A percentile compares a stretch with the other conserved stretches of the same genome.
Evolutionary conservation across 2,329 filamentous ascomycete species (phyloP).

Genomic region (Ustulina deusta): DNA sequence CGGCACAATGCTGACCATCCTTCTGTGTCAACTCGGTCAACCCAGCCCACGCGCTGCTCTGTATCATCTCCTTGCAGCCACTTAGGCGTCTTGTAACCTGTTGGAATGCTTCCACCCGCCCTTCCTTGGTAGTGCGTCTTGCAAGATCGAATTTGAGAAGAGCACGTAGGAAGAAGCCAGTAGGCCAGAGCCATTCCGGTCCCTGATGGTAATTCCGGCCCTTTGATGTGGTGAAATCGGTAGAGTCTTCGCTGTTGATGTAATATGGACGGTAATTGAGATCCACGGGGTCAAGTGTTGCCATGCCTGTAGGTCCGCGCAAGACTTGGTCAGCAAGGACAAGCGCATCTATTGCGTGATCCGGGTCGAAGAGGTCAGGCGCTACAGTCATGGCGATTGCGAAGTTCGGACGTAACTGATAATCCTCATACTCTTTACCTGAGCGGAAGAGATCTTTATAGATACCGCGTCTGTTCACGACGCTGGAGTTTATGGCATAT

Average conservation of each 20-base stretch:
- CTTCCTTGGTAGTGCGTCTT: constrained; percentile 72
- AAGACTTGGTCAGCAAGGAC: constrained; percentile 82
- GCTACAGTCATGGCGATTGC: constrained; percentile 95
- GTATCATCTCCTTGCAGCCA: constrained; percentile 87
- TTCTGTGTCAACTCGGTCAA: constrained; percentile 94
- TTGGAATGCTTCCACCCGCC: constrained; percentile 89
- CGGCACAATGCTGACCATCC: constrained; percentile 82
- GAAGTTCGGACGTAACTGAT: constrained; percentile 95
- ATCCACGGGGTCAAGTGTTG: constrained; percentile 91
- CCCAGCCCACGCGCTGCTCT: constrained; percentile 86
- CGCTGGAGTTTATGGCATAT: constrained; percentile 81
- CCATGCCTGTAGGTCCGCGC: constrained; percentile 91
- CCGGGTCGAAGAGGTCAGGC: constrained; percentile 83
- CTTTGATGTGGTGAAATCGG: constrained; percentile 91
- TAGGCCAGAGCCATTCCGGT: constrained; percentile 98
- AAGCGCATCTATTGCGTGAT: constrained; percentile 83
- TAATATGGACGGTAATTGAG: constrained; percentile 96
- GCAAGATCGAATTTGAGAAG: constrained; percentile 89
- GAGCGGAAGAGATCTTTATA: constrained; percentile 98
- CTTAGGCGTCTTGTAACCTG: constrained; percentile 87
- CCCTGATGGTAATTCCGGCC: constrained; percentile 98
- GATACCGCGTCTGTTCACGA: constrained; percentile 92
- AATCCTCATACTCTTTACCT: constrained; percentile 96
- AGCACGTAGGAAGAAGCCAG: constrained; percentile 93
- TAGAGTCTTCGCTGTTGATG: constrained; percentile 92